Evolutionary conservation across 257 asterid genomes (phyloP), one percentile per base, ranked within the genome.

Genomic region (Nicotiana paniculata): DNA sequence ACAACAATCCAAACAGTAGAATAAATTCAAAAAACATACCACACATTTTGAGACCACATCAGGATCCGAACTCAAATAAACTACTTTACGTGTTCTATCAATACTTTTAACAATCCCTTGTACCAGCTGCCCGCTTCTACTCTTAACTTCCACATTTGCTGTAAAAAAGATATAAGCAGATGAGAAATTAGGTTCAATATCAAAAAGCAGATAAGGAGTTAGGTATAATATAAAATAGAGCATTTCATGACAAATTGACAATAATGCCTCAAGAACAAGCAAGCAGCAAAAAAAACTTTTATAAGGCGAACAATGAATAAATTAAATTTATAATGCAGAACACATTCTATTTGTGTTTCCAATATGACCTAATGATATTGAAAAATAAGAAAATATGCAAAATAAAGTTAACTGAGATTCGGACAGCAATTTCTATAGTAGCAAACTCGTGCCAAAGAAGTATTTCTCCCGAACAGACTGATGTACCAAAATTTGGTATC

Each of bases 51-150:
- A 87, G 72, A 91, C 89, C 85, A 81, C 67, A 61, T 86, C 93
- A 85, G 92, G 85, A 67, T 93, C 95, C n/a, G 95, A 88, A 87
- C 91, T 92, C 93, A 96, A 69, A 86, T 92, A 90, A 77, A 96
- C 93, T 79, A 93, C 91, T 84, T 92, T 94, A 79, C 95, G 94
- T 54, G 89, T 80, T 87, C 90, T 93, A 84, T 96, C 98, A 13
- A 93, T 86, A 86, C 85, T 91, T 89, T 88, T 93, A 77, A 96
- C 97, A 83, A 90, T 87, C 84, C 97, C 99, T 89, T 93, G 96
- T 75, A 94, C 61, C 83, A 94, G 89, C 84, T 91, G 91, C 57
- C 97, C 95, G 21, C 84, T 86, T 77, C 90, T 88, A 83, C 86
- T 85, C 79, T 91, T 91, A 75, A 28, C 48, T 59, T 83, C 85